Evolutionary conservation across 352 stramenopile genomes (phyloP), one percentile per base, ranked within the genome.

Genomic region (Phytopythium vexans): DNA sequence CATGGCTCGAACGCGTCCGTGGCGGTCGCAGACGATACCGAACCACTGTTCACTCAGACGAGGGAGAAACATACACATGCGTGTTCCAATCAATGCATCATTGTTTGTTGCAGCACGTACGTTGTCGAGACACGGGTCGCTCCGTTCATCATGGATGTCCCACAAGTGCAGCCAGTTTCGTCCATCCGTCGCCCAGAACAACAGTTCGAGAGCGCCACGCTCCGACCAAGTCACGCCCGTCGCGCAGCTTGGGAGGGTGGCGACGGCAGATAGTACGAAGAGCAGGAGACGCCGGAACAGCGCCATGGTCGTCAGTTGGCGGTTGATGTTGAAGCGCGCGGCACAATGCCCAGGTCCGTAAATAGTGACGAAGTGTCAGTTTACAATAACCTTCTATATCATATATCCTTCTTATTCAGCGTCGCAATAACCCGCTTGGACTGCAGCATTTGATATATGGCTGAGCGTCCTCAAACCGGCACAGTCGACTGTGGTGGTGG

Each of bases 141-240:
- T 85, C 42, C 58, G 43, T 33, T 85, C 70, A 52, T 85, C 86
- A 61, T 88, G 77, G 49, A 88, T 71, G 60, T 82, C 71, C 77
- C 77, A 88, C 32, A 60, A 58, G n/a, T 27, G 53, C 21, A 41
- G 60, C 80, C 80, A 90, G 34, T 53, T 41, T n/a, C 55, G 68
- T 14, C 80, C 80, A 11, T 82, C 50, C 0, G 77, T 86, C 14
- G 75, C 66, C 80, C 80, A 90, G 56, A 68, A 90, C 8, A 90
- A 56, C 38, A 85, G 32, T 56, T 87, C 81, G 7, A 90, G 64
- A n/a, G 75, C 80, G 12, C 80, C 80, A 12, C 70, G 68, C 49
- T 88, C 79, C 38, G 68, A 79, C 21, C 68, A 64, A 16, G 64
- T 62, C 15, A 70, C 41, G 21, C 21, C 21, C 21, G 21, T 27